These are phyloP conservation scores for Rasamsonia emersonii DNA, from an alignment of 2,329 filamentous ascomycete species.

Conservation along the genomic window DNA sequence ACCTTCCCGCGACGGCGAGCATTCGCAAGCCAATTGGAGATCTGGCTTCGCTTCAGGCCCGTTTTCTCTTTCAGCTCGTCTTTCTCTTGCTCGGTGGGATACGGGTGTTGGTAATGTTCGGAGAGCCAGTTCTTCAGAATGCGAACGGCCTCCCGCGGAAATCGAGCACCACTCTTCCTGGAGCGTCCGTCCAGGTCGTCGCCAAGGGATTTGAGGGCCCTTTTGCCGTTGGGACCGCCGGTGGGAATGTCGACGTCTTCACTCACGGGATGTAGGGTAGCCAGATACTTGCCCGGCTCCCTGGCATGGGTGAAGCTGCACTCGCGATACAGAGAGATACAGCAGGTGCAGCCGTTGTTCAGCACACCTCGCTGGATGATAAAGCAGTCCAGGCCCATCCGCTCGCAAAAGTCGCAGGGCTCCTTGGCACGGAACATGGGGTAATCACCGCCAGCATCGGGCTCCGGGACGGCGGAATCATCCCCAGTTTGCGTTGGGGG, in stretches of 20 bases:
- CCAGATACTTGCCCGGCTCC: conserved; percentile 32
- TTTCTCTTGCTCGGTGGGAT: conserved; percentile 81
- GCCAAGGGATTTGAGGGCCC: conserved; percentile 34
- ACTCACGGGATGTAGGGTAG: conserved; percentile 36
- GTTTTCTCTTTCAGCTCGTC: conserved; percentile 69
- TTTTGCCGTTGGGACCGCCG: conserved; percentile 31
- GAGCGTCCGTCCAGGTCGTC: conserved; percentile 30
- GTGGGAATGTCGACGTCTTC: conserved; percentile 34
- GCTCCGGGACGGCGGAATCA: neutral
- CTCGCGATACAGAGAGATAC: conserved; percentile 39
- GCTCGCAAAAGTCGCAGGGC: conserved; percentile 38
- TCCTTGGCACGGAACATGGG: conserved; percentile 38
- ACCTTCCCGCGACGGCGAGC: conserved; percentile 76
- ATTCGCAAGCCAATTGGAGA: conserved; percentile 89
- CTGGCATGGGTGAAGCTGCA: conserved; percentile 39
- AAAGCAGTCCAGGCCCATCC: conserved; percentile 40
- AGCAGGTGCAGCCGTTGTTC: conserved; percentile 39
- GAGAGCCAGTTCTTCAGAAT: conserved; percentile 78
- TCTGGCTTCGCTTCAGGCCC: conserved; percentile 72
- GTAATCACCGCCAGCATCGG: conserved; percentile 19
- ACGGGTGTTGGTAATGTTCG: conserved; percentile 71
- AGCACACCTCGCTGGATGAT: conserved; percentile 36
- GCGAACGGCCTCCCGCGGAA: conserved; percentile 71
- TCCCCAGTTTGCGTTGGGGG: conserved; percentile 14
- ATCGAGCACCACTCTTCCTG: conserved; percentile 63